Conservation (phyloP, 129 eudicot genomes). For the Scalesia atractyloides region DNA sequence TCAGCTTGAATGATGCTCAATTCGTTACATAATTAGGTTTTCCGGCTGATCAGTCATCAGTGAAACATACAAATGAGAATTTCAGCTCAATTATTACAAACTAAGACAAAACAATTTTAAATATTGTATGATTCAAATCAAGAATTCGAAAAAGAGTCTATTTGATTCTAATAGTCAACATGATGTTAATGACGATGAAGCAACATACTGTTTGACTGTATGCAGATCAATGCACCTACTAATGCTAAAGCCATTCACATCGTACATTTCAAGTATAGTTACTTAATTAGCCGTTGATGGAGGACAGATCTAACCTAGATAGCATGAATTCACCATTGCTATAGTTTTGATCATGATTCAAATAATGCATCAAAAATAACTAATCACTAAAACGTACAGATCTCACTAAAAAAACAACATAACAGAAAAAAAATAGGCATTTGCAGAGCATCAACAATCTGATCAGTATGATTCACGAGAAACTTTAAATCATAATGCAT, state of each 20-base stretch:
- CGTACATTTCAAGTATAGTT: background rate
- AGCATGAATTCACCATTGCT: background rate
- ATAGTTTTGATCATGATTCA: background rate
- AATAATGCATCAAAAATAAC: background rate
- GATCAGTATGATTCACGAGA: background rate
- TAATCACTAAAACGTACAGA: background rate
- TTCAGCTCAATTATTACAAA: no score
- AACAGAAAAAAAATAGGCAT: background rate
- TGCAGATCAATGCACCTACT: background rate
- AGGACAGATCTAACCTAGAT: background rate
- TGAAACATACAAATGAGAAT: background rate
- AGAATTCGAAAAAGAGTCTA: background rate
- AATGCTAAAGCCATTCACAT: background rate
- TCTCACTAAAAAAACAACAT: background rate
- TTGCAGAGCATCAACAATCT: background rate
- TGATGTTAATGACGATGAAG: background rate
- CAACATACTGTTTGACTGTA: background rate
- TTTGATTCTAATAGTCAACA: background rate
- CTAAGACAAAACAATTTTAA: background rate
- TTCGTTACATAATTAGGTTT: background rate
- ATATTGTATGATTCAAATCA: background rate
- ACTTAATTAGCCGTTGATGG: background rate
- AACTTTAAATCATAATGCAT: background rate
- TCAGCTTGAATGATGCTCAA: slow-evolving; percentile 8
- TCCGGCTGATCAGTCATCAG: background rate